Evolutionary conservation across 2,329 filamentous ascomycete genomes (phyloP).

Genomic region (Bipolaris bicolor): DNA sequence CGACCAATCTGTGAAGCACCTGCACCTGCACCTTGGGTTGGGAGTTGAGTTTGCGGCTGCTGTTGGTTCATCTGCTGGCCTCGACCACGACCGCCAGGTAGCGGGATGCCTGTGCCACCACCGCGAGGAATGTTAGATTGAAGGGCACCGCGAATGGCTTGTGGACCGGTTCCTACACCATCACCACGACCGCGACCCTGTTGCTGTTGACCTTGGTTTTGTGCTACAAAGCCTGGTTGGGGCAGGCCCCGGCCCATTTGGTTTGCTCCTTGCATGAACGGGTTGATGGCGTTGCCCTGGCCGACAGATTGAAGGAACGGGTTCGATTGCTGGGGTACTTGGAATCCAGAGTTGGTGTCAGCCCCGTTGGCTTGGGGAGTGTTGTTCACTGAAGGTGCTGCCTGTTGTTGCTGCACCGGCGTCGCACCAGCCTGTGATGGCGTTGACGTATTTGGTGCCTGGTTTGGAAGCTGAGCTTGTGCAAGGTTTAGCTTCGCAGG

Average conservation of each 20-base stretch:
- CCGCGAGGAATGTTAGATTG: conserved; percentile 42
- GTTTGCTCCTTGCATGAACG: conserved; percentile 20
- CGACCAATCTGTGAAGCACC: conserved; percentile 34
- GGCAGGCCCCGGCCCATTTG: conserved; percentile 29
- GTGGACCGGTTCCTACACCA: conserved; percentile 26
- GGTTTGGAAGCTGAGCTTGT: conserved; percentile 8
- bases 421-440: conserved; percentile 12
- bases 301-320: conserved; percentile 23
- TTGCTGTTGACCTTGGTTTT: conserved; percentile 29
- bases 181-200: conserved; percentile 19
- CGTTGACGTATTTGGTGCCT: conserved; percentile 7
- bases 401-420: conserved; percentile 23
- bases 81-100: conserved; percentile 37
- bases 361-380: conserved; percentile 25
- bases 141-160: conserved; percentile 37
- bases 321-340: conserved; percentile 14
- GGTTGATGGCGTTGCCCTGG: conserved; percentile 17
- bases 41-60: conserved; percentile 10
- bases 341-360: conserved; percentile 14
- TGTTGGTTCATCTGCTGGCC: conserved; percentile 22
- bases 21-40: conserved; percentile 20
- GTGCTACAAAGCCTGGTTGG: conserved; percentile 34
- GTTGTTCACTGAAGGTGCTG: not conserved
- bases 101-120: conserved; percentile 40
- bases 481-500: conserved; percentile 20